These are phyloP conservation scores for Penicillium sumatraense DNA, from an alignment of 2,329 filamentous ascomycete species.

Conservation along the genomic window DNA sequence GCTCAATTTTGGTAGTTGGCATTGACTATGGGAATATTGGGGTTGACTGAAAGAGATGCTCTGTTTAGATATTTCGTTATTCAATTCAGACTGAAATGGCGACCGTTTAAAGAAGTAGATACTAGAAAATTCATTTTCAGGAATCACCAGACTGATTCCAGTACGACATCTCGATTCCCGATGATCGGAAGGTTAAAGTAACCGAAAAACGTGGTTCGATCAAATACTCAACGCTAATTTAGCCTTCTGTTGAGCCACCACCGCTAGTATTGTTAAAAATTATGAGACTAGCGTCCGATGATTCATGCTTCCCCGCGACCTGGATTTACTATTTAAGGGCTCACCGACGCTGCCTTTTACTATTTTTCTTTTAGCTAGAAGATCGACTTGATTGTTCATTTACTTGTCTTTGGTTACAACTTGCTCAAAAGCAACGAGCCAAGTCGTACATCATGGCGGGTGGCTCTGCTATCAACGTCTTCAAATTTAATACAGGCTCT, in stretches of 20 bases:
- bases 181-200: not conserved
- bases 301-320: not conserved
- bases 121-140: too few relatives aligned
- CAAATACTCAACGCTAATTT: not conserved
- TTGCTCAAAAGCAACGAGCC: not conserved
- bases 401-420: not conserved
- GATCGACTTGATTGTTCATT: not conserved
- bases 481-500: conserved; percentile 60
- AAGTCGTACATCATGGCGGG: conserved; percentile 20
- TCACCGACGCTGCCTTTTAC: not conserved
- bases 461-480: conserved; percentile 40
- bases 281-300: not conserved
- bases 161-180: not conserved
- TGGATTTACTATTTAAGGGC: not conserved
- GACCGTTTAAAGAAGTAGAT: too few relatives aligned
- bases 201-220: not conserved
- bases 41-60: too few relatives aligned
- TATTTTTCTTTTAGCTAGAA: not conserved
- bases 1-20: too few relatives aligned
- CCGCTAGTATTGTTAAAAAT: not conserved
- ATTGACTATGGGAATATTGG: too few relatives aligned
- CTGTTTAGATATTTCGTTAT: too few relatives aligned
- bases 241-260: not conserved
- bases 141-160: too few relatives aligned
- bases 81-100: too few relatives aligned